Evolutionary conservation across 2,329 filamentous ascomycete species (phyloP).

Genomic region (Tolypocladium ophioglossoides): DNA sequence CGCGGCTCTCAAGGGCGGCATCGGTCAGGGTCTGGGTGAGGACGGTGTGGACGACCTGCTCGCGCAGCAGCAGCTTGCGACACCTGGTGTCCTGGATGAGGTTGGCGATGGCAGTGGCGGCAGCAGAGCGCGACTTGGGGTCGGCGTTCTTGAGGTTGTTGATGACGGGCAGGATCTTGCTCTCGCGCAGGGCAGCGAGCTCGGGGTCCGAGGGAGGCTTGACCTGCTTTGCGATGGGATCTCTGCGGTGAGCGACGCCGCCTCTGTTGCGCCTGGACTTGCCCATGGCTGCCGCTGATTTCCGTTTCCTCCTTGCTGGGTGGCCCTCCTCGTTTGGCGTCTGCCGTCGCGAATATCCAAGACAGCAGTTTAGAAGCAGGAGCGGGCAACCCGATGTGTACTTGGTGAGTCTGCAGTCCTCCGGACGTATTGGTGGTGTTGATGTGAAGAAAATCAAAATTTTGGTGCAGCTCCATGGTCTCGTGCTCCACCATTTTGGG

Average conservation of each 20-base stretch:
- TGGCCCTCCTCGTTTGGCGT: background rate
- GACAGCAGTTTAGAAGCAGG: background rate
- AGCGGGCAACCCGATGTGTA: background rate
- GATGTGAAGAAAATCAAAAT: background rate
- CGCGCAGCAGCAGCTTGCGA: conserved; percentile 53
- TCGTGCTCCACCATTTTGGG: conserved; percentile 6
- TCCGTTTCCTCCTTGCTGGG: background rate
- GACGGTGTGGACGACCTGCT: conserved; percentile 54
- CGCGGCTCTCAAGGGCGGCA: conserved; percentile 48
- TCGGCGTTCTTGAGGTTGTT: conserved; percentile 49
- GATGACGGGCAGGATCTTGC: conserved; percentile 53
- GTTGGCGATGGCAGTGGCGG: conserved; percentile 49
- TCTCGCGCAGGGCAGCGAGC: conserved; percentile 50
- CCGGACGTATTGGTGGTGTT: background rate
- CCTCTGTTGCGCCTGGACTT: conserved; percentile 47
- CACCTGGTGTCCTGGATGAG: conserved; percentile 51
- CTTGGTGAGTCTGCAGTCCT: too few species aligned
- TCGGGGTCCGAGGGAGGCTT: conserved; percentile 55
- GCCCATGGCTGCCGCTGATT: conserved; percentile 32
- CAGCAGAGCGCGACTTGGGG: conserved; percentile 46
- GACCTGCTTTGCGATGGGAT: conserved; percentile 46
- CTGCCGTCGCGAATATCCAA: background rate
- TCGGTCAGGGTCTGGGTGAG: conserved; percentile 56
- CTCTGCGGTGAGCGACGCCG: conserved; percentile 35
- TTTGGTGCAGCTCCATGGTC: background rate